These are phyloP conservation scores for Fusarium falciforme DNA, from an alignment of 2,329 filamentous ascomycete genomes.

Conservation along the genomic window DNA sequence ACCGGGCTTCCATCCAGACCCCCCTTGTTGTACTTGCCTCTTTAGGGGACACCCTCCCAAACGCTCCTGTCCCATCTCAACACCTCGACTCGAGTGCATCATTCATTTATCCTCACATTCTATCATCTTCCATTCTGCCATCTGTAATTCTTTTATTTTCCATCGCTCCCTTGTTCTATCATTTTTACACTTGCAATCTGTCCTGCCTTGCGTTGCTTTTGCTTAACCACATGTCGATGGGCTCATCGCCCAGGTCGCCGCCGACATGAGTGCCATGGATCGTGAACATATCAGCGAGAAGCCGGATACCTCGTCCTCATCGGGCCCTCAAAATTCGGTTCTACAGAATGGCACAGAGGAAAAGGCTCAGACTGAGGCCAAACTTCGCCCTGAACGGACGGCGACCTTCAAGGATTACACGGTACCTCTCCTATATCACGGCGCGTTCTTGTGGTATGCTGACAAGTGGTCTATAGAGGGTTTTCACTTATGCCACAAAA, in stretches of 20 bases:
- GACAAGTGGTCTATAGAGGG: constrained; percentile 49
- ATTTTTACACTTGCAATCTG: background rate
- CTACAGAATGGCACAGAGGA: constrained; percentile 36
- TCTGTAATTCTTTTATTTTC: background rate
- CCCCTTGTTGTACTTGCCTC: background rate
- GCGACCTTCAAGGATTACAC: constrained; percentile 59
- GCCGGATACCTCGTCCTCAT: constrained; percentile 15
- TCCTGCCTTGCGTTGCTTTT: background rate
- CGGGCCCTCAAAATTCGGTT: constrained; percentile 2
- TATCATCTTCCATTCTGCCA: background rate
- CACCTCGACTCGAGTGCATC: constrained; percentile 1
- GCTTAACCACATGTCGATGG: background rate
- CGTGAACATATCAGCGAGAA: constrained; percentile 28
- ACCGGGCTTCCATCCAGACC: background rate
- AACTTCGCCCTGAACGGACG: constrained; percentile 57
- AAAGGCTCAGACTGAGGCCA: constrained; percentile 47
- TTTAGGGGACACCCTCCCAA: constrained; percentile 9
- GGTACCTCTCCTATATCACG: constrained; percentile 21
- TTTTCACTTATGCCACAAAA: constrained; percentile 66
- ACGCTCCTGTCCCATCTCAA: constrained; percentile 4
- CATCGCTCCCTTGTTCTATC: background rate
- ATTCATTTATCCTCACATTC: constrained; percentile 2
- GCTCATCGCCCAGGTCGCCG: background rate
- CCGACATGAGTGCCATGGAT: constrained; percentile 29
- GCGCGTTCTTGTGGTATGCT: background rate